phyloP scores from a whole-genome alignment of 345 rosid genomes.

The Cardamine resedifolia region DNA sequence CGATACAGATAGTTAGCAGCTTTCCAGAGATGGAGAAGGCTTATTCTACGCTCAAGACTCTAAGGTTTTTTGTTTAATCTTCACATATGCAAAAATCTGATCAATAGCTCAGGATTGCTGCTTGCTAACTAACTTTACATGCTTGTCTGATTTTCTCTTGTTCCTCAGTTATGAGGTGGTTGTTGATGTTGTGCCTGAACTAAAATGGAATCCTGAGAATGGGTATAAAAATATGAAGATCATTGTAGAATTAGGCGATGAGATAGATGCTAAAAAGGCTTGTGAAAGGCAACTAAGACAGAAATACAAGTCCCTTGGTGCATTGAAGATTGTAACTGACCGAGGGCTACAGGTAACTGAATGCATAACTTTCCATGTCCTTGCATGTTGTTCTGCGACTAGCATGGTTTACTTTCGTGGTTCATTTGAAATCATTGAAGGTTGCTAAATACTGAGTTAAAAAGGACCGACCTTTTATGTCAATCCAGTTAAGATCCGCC shows the following conservation, averaged over 20 bases:
- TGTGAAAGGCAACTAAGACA: slow-evolving; percentile 74
- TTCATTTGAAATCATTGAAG: background rate
- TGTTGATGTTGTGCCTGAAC: slow-evolving; percentile 87
- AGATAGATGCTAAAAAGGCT: slow-evolving; percentile 70
- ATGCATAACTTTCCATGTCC: background rate
- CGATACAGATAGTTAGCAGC: slow-evolving; percentile 70
- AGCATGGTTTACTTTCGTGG: background rate
- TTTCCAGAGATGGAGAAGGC: slow-evolving; percentile 80
- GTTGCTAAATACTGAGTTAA: background rate
- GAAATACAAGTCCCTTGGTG: slow-evolving; percentile 73
- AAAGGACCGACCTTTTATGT: background rate
- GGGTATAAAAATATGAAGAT: slow-evolving; percentile 82
- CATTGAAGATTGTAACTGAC: slow-evolving; percentile 64
- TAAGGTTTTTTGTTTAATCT: slow-evolving; percentile 46
- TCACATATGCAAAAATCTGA: slow-evolving; percentile 5
- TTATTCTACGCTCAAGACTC: slow-evolving; percentile 56
- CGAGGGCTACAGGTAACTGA: slow-evolving; percentile 81
- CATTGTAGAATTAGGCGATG: slow-evolving; percentile 84
- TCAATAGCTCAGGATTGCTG: background rate
- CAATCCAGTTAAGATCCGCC: background rate
- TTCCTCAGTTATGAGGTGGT: slow-evolving; percentile 72
- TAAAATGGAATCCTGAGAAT: slow-evolving; percentile 79
- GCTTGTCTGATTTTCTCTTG: slow-evolving; percentile 25
- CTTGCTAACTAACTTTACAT: background rate
- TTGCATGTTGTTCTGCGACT: slow-evolving; percentile 11